Percentiles rank a stretch among this genome's conserved stretches.
Evolutionary conservation across 1,284 basidiomycete genomes (phyloP).

Genomic region (Leccinum solheimii): DNA sequence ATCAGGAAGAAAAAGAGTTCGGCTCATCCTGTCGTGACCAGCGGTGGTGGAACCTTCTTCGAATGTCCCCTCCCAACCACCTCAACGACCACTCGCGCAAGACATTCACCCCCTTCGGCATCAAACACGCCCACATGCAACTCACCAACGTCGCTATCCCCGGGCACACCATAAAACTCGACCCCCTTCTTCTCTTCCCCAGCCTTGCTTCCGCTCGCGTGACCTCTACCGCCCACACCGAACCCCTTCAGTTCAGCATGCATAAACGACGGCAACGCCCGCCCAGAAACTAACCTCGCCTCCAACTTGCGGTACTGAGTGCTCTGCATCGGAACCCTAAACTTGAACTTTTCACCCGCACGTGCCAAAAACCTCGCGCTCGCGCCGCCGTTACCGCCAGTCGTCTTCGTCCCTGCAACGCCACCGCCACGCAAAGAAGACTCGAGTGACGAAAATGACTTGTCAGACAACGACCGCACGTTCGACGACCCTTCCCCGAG

Average conservation of each 20-base stretch:
- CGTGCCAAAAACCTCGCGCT: constrained; percentile 49
- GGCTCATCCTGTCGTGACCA: constrained; percentile 28
- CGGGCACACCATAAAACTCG: constrained; percentile 59
- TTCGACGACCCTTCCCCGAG: constrained; percentile 57
- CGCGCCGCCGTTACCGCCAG: neutral
- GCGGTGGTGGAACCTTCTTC: constrained; percentile 28
- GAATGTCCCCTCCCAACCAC: constrained; percentile 48
- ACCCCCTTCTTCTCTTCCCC: constrained; percentile 45
- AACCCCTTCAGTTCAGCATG: constrained; percentile 50
- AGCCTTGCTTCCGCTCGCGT: constrained; percentile 7
- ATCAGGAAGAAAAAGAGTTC: constrained; percentile 17
- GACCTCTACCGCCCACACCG: constrained; percentile 10
- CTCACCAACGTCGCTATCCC: constrained; percentile 53
- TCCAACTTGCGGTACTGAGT: constrained; percentile 40
- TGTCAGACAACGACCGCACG: constrained; percentile 41
- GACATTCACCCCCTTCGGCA: constrained; percentile 47
- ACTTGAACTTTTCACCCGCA: constrained; percentile 61
- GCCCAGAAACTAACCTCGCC: constrained; percentile 53
- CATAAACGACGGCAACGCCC: constrained; percentile 57
- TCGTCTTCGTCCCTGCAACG: constrained; percentile 28
- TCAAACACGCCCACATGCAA: constrained; percentile 58
- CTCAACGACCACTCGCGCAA: constrained; percentile 58
- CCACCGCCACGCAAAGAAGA: constrained; percentile 48
- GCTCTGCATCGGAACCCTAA: constrained; percentile 47
- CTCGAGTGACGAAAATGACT: constrained; percentile 61